Conservation (phyloP, 73 alveolate genomes). For the Paraurostyla sp. region DNA sequence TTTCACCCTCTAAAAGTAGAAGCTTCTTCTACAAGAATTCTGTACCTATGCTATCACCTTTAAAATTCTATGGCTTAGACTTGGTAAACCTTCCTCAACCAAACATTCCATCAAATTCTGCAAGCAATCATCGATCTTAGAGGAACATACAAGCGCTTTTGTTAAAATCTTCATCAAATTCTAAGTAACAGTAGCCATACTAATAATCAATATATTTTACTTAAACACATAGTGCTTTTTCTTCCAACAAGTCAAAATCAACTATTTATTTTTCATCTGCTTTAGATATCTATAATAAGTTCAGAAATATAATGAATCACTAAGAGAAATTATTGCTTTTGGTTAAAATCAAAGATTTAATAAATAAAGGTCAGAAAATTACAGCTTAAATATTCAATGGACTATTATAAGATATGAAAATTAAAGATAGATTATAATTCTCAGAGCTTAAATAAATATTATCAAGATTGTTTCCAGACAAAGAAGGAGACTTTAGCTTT, state of each 20-base stretch:
- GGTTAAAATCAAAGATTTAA: constrained; percentile 69
- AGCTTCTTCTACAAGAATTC: constrained; percentile 33
- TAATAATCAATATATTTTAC: not conserved
- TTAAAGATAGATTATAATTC: not conserved
- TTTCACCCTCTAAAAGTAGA: not conserved
- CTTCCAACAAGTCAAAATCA: not conserved
- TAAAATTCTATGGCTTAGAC: not conserved
- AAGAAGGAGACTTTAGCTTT: not conserved
- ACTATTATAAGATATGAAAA: not conserved
- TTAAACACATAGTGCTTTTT: not conserved
- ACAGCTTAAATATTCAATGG: constrained; percentile 63
- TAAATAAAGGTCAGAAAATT: constrained; percentile 70
- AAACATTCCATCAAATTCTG: no score
- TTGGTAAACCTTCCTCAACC: no score
- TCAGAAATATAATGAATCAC: constrained; percentile 58
- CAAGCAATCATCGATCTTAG: not conserved
- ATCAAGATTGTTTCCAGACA: constrained; percentile 61
- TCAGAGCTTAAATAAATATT: not conserved
- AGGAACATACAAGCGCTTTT: not conserved
- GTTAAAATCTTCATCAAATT: no score
- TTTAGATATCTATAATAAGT: not conserved
- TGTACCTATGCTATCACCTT: not conserved
- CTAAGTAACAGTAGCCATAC: not conserved
- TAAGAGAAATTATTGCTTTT: constrained; percentile 64
- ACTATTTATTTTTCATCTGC: not conserved